Evolutionary conservation across 2,329 filamentous ascomycete genomes (phyloP), one percentile per base, ranked within the genome.

Genomic region (Gyromitra esculenta): DNA sequence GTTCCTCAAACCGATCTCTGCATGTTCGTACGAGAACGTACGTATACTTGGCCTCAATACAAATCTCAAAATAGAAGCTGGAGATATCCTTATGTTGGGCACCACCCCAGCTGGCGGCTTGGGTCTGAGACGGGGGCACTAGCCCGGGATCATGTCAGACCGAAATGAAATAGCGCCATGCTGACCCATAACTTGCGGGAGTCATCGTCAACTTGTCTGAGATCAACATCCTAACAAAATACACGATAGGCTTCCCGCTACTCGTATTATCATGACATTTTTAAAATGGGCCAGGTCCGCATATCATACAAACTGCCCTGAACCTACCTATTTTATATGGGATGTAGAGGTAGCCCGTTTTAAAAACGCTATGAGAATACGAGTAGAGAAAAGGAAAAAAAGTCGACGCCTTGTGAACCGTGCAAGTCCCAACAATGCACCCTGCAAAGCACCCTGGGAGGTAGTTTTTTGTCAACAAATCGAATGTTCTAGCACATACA

Each of bases 1-100:
- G 66, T 50, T 75, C 21, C 41, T 43, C 39, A 37, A 45, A 25
- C 72, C 72, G 72, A 75, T 75, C 66, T 56, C 72, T 71, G 57
- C 18, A 45, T 25, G 41, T 41, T 60, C 39, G 35, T 60, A 48
- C 45, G 45, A 56, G 57, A 37, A 39, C 41, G 54, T 68, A 21
- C 21, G 15, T 15, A 62, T 6, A 8, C 37, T 50, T 43, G 52
- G 65, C 39, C 48, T 31, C 41, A 11, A 45, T 70, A 39, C 1
- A 57, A 54, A 59, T 50, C 57, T 54, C 25, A 65, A 66, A 66
- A 66, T 66, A 73, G 52, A 48, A 63, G 35, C 25, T 67, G 39
- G 48, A 75, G 65, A 75, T 73, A 73, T 66, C 13, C 35, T 41
- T 54, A 56, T 59, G 65, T 48, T 52, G 25, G 57, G 48, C 45